Conservation (phyloP, 2,329 filamentous ascomycete species). For the Colletotrichum sp. region DNA sequence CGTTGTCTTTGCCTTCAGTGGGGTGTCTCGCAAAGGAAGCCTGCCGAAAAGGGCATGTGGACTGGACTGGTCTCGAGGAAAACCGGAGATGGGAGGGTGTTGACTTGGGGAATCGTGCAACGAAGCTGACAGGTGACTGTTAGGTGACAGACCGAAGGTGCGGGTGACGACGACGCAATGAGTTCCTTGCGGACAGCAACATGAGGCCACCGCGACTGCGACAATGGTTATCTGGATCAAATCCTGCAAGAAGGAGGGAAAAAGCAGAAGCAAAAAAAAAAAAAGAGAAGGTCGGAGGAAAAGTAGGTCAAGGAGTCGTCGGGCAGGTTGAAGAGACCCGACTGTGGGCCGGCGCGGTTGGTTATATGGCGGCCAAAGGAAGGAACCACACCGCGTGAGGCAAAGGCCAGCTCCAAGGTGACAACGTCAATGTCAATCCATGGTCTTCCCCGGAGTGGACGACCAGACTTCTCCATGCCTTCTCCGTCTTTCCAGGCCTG, state of each 20-base stretch:
- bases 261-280: neutral
- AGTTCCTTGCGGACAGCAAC: neutral
- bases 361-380: conserved; percentile 1
- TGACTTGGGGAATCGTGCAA: neutral
- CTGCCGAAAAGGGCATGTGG: neutral
- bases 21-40: neutral
- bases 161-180: neutral
- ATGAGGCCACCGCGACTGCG: neutral
- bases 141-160: conserved; percentile 6
- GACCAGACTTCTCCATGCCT: neutral
- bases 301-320: neutral
- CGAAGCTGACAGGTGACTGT: neutral
- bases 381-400: neutral
- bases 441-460: neutral
- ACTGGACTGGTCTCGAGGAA: neutral
- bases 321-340: neutral
- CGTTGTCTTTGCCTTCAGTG: neutral
- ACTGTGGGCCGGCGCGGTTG: neutral
- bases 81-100: neutral
- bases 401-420: neutral
- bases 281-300: neutral
- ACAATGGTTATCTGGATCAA: neutral
- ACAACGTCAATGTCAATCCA: conserved; percentile 10
- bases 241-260: neutral
- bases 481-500: neutral